Evolutionary conservation across 345 rosid genomes (phyloP).

Genomic region (Eucalyptus polybractea): DNA sequence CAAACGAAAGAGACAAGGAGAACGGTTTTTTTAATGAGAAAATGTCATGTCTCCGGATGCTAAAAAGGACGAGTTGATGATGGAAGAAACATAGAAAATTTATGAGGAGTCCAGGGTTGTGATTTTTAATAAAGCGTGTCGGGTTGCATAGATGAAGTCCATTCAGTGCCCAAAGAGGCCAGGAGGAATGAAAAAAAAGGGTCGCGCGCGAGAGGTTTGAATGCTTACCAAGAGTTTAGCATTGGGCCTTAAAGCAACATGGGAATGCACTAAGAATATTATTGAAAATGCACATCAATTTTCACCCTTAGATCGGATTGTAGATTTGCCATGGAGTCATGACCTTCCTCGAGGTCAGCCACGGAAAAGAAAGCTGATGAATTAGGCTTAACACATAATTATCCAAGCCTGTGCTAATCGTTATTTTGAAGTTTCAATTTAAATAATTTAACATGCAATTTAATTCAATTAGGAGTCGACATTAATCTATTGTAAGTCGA

Average conservation of each 20-base stretch:
- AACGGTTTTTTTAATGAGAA: not conserved
- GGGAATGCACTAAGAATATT: not conserved
- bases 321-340: not conserved
- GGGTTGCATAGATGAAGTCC: not conserved
- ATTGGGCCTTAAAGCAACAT: accelerated
- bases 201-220: not conserved
- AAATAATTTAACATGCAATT: not conserved
- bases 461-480: accelerated
- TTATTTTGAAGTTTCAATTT: not conserved
- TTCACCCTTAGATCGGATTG: not conserved
- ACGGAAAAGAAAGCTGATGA: not conserved
- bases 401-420: not conserved
- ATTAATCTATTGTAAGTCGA: not conserved
- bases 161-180: not conserved
- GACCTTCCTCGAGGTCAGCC: not conserved
- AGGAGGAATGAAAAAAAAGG: not conserved
- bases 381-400: not conserved
- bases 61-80: not conserved
- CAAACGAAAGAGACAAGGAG: not conserved
- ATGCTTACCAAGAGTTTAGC: accelerated
- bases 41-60: not conserved
- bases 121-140: not conserved
- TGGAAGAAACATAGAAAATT: not conserved
- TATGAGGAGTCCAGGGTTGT: not conserved
- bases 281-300: not conserved